Evolutionary conservation across 169 alveolate genomes (phyloP), one percentile per base, ranked within the genome.

Genomic region (Plasmodium chabaudi): DNA sequence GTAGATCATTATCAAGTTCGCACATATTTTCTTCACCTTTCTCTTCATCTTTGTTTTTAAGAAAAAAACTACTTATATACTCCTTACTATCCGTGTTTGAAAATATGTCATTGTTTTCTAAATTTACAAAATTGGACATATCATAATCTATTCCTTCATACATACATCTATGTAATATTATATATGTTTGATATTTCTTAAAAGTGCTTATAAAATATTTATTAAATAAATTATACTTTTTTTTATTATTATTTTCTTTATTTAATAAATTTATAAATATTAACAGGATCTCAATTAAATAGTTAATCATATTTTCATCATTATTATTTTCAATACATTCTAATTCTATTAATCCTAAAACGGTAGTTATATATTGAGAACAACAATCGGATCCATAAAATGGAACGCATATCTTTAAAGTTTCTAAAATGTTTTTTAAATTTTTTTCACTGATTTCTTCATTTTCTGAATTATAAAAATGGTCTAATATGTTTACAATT

Each of bases 261-360:
- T 75, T 75, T 47, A 75, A 9, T 9, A 17, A 27, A 12, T 64
- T n/a, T 12, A 75, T 63, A 51, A 75, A 75, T 15, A 75, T 55
- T 15, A 63, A 17, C 10, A 75, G 75, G 6, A 75, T 75, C 1
- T 64, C 57, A 47, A 75, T 57, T 49, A 75, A 75, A 34, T 75
- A 75, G 57, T 19, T 23, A 0, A 44, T 46, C 68, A 64, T 75
- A 47, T 63, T 75, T 21, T 75, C 88, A 1, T 64, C 21, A 2
- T 25, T 23, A 63, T 75, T 57, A 75, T 67, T 75, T 64, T 75
- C 88, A 6, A 75, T 63, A 42, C 88, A 75, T 21, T 75, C 88
- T 57, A 75, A 64, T 34, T 75, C 88, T 9, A 57, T 75, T 2
- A 75, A 46, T 39, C 88, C 88, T 5, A 67, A 15, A 39, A 75